Evolutionary conservation across 495 filamentous ascomycete species (phyloP).

Genomic region (Staphylotrichum longicolle): DNA sequence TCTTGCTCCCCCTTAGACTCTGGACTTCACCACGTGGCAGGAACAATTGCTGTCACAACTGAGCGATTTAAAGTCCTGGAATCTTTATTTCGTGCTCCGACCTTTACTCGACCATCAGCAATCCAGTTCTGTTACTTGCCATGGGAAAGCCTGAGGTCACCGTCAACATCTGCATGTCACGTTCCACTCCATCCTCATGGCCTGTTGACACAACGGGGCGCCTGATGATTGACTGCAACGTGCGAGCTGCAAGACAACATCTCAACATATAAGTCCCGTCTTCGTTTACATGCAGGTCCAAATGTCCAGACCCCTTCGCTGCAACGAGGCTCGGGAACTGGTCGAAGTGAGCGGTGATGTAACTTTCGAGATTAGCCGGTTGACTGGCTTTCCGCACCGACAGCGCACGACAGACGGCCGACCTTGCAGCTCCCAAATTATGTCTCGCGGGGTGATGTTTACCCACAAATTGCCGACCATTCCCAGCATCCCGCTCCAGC

Average conservation of each 20-base stretch:
- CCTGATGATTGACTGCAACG: background rate
- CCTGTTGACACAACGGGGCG: background rate
- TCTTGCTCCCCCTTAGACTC: too few species aligned
- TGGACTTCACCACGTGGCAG: too few species aligned
- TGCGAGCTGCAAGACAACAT: background rate
- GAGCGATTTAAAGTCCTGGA: too few species aligned
- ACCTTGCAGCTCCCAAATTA: conserved; percentile 16
- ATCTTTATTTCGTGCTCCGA: too few species aligned
- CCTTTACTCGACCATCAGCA: too few species aligned
- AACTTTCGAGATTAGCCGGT: conserved; percentile 14
- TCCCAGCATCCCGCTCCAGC: background rate
- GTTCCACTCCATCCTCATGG: background rate
- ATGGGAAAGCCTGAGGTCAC: background rate
- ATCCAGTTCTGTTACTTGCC: background rate
- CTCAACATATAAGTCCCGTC: background rate
- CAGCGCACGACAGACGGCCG: background rate
- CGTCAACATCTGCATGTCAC: background rate
- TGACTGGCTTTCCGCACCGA: background rate
- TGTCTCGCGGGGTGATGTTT: conserved; percentile 13
- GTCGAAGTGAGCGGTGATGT: background rate
- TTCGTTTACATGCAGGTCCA: conserved; percentile 3
- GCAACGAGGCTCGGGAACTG: background rate
- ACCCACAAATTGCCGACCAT: conserved; percentile 19
- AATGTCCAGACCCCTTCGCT: background rate
- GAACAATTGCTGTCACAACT: too few species aligned